Conservation (phyloP, 2,329 filamentous ascomycete genomes). For the Septoria linicola region DNA sequence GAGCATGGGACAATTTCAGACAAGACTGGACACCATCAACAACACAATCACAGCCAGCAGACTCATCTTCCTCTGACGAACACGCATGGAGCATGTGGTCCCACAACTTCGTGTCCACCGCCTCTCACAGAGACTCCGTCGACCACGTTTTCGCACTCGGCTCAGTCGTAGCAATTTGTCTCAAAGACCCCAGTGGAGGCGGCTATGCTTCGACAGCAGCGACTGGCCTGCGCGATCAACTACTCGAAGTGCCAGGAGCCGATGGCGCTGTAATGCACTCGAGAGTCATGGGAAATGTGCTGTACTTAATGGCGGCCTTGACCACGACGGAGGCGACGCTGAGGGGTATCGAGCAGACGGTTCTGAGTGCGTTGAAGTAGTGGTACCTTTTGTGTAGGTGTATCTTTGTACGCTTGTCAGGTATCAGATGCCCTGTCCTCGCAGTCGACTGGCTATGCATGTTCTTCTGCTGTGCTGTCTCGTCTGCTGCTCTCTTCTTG, state of each 20-base stretch:
- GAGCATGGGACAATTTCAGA: constrained; percentile 59
- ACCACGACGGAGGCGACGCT: constrained; percentile 49
- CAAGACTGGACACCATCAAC: constrained; percentile 45
- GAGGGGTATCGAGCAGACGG: constrained; percentile 41
- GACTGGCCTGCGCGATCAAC: constrained; percentile 51
- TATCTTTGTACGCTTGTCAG: too few relatives aligned
- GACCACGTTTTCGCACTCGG: constrained; percentile 71
- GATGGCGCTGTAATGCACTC: constrained; percentile 54
- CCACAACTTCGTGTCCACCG: constrained; percentile 54
- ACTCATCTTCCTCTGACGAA: not conserved
- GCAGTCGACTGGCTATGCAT: too few relatives aligned
- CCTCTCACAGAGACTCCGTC: constrained; percentile 60
- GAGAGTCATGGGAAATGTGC: constrained; percentile 59
- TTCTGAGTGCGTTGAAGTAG: constrained; percentile 26
- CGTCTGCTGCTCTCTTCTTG: too few relatives aligned
- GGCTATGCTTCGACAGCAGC: constrained; percentile 60
- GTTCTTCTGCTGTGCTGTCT: too few relatives aligned
- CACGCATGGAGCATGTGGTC: constrained; percentile 71
- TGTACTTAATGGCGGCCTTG: constrained; percentile 61
- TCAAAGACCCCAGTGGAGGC: constrained; percentile 49
- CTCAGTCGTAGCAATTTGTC: constrained; percentile 67
- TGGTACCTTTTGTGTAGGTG: not conserved
- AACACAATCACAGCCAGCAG: not conserved
- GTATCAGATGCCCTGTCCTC: too few relatives aligned
- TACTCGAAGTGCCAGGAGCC: constrained; percentile 42